Evolutionary conservation across 495 filamentous ascomycete genomes (phyloP).

Genomic region (Aspergillus wentii): DNA sequence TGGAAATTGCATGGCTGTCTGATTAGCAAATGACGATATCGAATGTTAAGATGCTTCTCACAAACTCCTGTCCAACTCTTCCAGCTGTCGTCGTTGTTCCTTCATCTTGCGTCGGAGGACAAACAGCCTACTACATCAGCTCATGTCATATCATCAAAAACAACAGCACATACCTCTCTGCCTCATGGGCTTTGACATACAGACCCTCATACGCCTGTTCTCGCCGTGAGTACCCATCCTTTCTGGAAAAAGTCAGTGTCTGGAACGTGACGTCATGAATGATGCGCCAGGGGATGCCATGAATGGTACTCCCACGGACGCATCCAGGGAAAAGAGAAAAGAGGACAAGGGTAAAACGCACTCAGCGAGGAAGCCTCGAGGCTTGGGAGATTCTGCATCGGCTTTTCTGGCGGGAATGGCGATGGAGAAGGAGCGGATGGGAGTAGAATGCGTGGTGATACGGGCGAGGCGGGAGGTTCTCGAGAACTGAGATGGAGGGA

Average conservation of each 20-base stretch:
- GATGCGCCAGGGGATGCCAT: too few species aligned
- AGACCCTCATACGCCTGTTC: constrained; percentile 77
- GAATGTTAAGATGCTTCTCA: constrained; percentile 31
- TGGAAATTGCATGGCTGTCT: too few species aligned
- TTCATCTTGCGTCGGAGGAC: constrained; percentile 64
- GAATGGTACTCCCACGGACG: too few species aligned
- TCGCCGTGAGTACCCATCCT: constrained; percentile 81
- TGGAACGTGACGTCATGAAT: constrained; percentile 20
- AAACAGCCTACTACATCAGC: constrained; percentile 37
- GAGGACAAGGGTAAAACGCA: constrained; percentile 13
- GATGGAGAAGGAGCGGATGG: constrained; percentile 52
- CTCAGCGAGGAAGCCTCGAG: constrained; percentile 37
- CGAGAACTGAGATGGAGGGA: not conserved
- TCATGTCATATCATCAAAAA: too few species aligned
- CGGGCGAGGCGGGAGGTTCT: constrained; percentile 35
- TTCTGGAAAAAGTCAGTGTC: constrained; percentile 20
- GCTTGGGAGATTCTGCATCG: constrained; percentile 55
- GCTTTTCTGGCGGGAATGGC: constrained; percentile 51
- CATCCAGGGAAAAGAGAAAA: too few species aligned
- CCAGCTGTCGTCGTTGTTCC: constrained; percentile 68
- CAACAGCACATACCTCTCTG: constrained; percentile 54
- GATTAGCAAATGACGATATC: not conserved
- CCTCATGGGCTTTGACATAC: constrained; percentile 71
- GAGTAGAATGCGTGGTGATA: constrained; percentile 22
- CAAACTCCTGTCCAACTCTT: constrained; percentile 77